These are phyloP conservation scores for Thinopyrum elongatum DNA, from an alignment of 176 grass and related monocot genomes.

Conservation along the genomic window DNA sequence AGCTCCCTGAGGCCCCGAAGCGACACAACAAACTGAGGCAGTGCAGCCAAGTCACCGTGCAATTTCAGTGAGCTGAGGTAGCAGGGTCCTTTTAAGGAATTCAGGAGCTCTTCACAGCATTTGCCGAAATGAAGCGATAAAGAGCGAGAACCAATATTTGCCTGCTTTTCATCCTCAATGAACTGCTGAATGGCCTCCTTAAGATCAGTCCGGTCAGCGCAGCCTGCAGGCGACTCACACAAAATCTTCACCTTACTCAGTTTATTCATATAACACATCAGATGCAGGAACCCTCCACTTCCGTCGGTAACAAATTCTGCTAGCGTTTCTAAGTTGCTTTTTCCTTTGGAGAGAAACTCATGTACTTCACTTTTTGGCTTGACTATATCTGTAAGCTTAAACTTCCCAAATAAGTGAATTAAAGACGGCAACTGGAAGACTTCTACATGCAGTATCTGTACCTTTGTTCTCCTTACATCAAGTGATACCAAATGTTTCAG, in stretches of 20 bases:
- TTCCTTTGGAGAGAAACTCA: not conserved
- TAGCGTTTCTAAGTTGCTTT: conserved; percentile 22
- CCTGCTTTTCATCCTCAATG: not conserved
- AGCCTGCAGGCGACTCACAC: not conserved
- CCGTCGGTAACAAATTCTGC: not conserved
- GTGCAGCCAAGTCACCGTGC: not conserved
- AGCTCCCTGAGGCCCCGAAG: conserved; percentile 9
- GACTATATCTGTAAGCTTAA: not conserved
- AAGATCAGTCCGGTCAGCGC: not conserved
- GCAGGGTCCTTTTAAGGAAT: conserved; percentile 15
- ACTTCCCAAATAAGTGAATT: conserved; percentile 25
- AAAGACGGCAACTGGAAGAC: conserved; percentile 3
- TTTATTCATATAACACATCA: conserved; percentile 3
- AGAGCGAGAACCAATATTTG: not conserved
- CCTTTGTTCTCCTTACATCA: not conserved
- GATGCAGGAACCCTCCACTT: not conserved
- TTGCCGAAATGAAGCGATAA: conserved; percentile 1
- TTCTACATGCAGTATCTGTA: conserved; percentile 7
- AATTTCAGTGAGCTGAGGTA: conserved; percentile 28
- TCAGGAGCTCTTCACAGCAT: not conserved
- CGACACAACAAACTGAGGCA: conserved; percentile 18
- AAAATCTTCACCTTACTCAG: conserved; percentile 16
- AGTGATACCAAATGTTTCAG: not conserved
- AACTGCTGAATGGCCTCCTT: conserved; percentile 19
- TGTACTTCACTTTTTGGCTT: conserved; percentile 3